Conservation (phyloP, 495 filamentous ascomycete genomes). For the Penicillium manginii region DNA sequence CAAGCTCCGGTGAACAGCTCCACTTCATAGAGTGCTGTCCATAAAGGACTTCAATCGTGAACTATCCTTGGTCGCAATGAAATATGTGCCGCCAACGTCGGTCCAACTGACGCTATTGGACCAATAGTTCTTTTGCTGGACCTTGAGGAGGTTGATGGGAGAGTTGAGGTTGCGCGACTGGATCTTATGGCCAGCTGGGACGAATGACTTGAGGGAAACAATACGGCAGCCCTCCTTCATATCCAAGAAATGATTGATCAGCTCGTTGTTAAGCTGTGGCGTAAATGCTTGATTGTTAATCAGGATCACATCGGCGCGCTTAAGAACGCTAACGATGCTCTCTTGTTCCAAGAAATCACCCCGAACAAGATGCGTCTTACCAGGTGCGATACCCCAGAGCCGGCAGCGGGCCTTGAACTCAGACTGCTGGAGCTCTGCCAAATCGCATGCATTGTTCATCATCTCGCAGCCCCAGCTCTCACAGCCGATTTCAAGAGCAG, state of each 20-base stretch:
- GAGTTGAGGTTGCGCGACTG: slow-evolving; percentile 70
- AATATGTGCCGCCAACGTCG: slow-evolving; percentile 78
- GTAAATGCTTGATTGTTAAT: slow-evolving; percentile 98
- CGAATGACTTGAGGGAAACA: slow-evolving; percentile 82
- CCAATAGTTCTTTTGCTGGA: slow-evolving; percentile 76
- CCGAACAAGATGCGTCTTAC: slow-evolving; percentile 75
- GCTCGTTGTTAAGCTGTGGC: slow-evolving; percentile 78
- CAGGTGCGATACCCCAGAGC: slow-evolving; percentile 84
- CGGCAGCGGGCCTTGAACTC: slow-evolving; percentile 85
- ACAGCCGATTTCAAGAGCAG: slow-evolving; percentile 89
- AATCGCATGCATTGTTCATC: slow-evolving; percentile 82
- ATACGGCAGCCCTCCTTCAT: slow-evolving; percentile 90
- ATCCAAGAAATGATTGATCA: slow-evolving; percentile 91
- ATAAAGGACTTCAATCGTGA: slow-evolving; percentile 52
- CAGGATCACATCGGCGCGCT: slow-evolving; percentile 86
- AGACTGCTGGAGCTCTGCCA: slow-evolving; percentile 82
- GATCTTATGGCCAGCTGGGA: slow-evolving; percentile 70
- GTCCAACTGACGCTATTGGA: slow-evolving; percentile 92
- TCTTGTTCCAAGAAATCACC: slow-evolving; percentile 84
- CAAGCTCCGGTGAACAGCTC: background rate
- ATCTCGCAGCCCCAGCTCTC: slow-evolving; percentile 97
- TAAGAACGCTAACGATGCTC: slow-evolving; percentile 69
- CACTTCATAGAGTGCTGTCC: slow-evolving; percentile 37
- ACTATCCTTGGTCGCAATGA: slow-evolving; percentile 83
- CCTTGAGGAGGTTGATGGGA: slow-evolving; percentile 76